Conservation (phyloP, 179 eudicot genomes). For the Gypsophila paniculata region DNA sequence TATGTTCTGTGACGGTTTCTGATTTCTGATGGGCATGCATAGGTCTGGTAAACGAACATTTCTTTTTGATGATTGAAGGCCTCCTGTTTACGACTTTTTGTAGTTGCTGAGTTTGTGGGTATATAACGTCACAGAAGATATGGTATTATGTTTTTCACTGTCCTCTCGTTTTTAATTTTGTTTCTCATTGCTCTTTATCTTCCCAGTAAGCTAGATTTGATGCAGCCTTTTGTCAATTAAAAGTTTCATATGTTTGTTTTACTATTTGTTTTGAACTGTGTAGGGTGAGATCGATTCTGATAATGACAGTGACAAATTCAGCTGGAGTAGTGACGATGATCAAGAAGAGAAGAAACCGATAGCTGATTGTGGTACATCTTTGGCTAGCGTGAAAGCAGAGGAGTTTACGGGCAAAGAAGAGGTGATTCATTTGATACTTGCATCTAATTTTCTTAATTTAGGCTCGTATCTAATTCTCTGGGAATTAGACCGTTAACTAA, state of each 20-base stretch:
- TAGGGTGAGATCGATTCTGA: constrained; percentile 41
- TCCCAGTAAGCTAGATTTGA: neutral
- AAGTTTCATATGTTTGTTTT: neutral
- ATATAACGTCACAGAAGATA: neutral
- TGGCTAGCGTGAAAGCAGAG: constrained; percentile 27
- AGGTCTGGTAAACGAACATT: neutral
- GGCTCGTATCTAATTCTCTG: constrained; percentile 10
- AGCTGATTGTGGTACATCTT: constrained; percentile 30
- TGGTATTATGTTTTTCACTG: constrained; percentile 6
- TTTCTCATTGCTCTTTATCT: neutral
- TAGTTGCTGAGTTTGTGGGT: neutral
- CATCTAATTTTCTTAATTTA: neutral
- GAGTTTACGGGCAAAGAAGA: constrained; percentile 33
- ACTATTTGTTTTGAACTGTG: constrained; percentile 1
- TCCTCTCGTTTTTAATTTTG: neutral
- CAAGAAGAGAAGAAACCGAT: constrained; percentile 35
- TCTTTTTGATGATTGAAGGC: neutral
- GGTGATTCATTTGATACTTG: constrained; percentile 31
- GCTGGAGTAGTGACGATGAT: constrained; percentile 66
- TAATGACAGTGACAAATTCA: constrained; percentile 34
- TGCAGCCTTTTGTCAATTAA: neutral
- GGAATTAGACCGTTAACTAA: neutral
- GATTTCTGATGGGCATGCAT: neutral
- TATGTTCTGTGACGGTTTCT: neutral
- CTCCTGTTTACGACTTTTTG: constrained; percentile 1